Conservation (phyloP, 1,284 basidiomycete genomes). For the Coniferiporia weirii region DNA sequence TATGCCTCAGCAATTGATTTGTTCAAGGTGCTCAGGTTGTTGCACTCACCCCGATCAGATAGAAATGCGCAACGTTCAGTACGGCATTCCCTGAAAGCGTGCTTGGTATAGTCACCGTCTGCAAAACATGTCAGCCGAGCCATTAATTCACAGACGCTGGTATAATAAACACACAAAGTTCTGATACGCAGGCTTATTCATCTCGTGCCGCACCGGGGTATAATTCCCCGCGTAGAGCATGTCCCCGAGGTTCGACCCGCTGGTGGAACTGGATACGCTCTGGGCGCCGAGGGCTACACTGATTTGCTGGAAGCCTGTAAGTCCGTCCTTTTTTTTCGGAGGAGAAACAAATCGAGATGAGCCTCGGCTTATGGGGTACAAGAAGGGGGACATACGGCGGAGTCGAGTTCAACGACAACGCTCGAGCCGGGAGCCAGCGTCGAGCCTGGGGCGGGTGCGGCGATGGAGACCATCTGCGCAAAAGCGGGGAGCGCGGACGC, state of each 20-base stretch:
- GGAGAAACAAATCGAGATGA: background rate
- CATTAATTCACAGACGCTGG: background rate
- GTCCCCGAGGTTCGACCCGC: background rate
- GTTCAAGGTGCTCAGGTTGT: background rate
- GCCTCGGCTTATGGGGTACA: background rate
- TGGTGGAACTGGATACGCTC: too few species aligned
- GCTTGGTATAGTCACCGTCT: constrained; percentile 16
- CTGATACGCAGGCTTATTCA: constrained; percentile 13
- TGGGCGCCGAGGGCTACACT: constrained; percentile 12
- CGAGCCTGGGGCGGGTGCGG: constrained; percentile 5
- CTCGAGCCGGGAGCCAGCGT: constrained; percentile 5
- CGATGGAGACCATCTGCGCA: constrained; percentile 14
- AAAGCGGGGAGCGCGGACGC: constrained; percentile 1
- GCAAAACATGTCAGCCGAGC: background rate
- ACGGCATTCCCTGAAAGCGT: background rate
- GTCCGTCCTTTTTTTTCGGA: constrained; percentile 8
- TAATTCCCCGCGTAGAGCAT: constrained; percentile 14
- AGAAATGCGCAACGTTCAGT: constrained; percentile 19
- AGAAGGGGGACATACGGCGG: constrained; percentile 1
- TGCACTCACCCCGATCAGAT: constrained; percentile 16
- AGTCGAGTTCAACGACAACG: constrained; percentile 7
- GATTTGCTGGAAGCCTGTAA: constrained; percentile 13
- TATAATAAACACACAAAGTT: constrained; percentile 16
- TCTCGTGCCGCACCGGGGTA: constrained; percentile 6
- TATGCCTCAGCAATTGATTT: background rate